Conservation (phyloP, 176 grass and related monocot genomes). For the Oryza meyeriana region DNA sequence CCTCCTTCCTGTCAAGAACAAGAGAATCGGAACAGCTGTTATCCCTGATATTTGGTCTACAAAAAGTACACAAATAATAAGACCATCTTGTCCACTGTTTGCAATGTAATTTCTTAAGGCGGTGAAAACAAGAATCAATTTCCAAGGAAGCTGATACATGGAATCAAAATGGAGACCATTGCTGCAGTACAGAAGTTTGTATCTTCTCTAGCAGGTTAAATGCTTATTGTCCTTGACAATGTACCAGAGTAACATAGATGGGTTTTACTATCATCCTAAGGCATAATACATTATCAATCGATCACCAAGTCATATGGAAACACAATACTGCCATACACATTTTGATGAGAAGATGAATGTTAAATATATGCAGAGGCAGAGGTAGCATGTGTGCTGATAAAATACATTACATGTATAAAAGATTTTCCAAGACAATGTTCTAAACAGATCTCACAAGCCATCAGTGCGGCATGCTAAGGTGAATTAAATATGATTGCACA, state of each 20-base stretch:
- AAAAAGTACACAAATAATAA: conserved; percentile 2
- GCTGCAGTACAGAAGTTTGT: neutral
- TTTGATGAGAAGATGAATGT: conserved; percentile 7
- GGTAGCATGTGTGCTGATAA: neutral
- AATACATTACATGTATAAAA: conserved; percentile 1
- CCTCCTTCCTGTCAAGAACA: conserved; percentile 81
- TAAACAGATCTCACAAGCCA: neutral
- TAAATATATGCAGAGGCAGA: conserved; percentile 12
- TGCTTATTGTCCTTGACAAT: neutral
- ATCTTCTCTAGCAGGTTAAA: neutral
- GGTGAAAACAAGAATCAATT: neutral
- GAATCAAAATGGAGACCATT: neutral
- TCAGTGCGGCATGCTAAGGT: neutral
- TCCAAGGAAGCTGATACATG: neutral
- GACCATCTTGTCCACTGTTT: neutral
- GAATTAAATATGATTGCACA: neutral
- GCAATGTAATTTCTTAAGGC: conserved; percentile 9
- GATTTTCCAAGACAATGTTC: conserved; percentile 4
- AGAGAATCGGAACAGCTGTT: conserved; percentile 34
- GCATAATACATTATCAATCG: neutral
- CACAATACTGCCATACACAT: neutral
- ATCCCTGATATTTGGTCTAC: neutral
- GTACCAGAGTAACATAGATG: conserved; percentile 9
- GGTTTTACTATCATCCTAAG: neutral
- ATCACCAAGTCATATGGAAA: neutral